Evolutionary conservation across 768 basidiomycete genomes (phyloP).

Genomic region (Auricularia auricula-judae): DNA sequence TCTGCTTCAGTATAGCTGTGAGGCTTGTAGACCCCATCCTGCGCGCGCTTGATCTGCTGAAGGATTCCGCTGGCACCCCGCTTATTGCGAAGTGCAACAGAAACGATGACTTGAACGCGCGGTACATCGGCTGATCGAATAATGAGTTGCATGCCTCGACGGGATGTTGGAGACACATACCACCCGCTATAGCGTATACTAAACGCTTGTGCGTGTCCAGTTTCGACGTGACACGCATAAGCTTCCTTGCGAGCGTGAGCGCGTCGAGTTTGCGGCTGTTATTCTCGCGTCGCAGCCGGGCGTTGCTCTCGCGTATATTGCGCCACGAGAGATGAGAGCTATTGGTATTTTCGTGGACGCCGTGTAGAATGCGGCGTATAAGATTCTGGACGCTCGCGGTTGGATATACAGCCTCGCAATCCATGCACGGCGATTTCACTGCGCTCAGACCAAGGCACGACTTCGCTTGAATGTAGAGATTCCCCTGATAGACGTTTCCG

Average conservation of each 20-base stretch:
- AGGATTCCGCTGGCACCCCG: constrained; percentile 11
- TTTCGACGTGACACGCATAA: not conserved
- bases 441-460: not conserved
- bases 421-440: not conserved
- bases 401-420: not conserved
- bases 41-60: not conserved
- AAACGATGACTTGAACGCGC: constrained; percentile 9
- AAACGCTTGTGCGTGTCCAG: constrained; percentile 13
- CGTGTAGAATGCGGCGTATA: not conserved
- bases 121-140: constrained; percentile 6
- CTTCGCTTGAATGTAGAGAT: not conserved
- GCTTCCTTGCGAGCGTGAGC: not conserved
- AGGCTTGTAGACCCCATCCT: not conserved
- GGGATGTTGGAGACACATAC: not conserved
- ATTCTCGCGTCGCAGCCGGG: not conserved
- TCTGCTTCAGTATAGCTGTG: constrained; percentile 14
- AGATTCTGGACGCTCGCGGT: not conserved
- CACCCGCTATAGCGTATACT: constrained; percentile 14
- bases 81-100: constrained; percentile 9
- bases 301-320: not conserved
- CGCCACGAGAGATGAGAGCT: not conserved
- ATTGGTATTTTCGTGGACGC: not conserved
- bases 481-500: not conserved
- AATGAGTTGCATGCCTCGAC: too few relatives aligned
- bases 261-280: not conserved